Conservation (phyloP, 139 green algal genomes). For the Trebouxia sp. region DNA sequence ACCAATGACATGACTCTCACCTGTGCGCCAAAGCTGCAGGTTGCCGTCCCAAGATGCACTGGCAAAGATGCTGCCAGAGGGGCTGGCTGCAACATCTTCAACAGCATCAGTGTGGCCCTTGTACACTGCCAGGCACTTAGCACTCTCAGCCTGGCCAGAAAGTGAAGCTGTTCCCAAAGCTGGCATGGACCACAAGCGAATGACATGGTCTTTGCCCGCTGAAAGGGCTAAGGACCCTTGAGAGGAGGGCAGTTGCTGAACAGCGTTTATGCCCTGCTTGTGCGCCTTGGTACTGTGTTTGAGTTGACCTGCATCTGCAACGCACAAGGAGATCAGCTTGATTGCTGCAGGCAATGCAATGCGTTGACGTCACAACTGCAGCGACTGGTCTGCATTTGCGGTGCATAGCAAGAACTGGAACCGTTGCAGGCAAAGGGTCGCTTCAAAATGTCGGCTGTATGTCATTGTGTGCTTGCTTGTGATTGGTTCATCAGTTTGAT, state of each 20-base stretch:
- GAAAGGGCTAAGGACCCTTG: constrained; percentile 51
- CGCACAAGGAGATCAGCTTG: too few relatives aligned
- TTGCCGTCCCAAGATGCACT: constrained; percentile 72
- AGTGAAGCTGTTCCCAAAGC: neutral
- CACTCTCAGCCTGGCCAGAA: neutral
- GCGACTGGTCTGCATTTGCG: too few relatives aligned
- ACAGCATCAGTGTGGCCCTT: constrained; percentile 67
- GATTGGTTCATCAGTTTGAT: too few relatives aligned
- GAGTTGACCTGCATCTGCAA: constrained; percentile 30
- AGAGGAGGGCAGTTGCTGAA: constrained; percentile 29
- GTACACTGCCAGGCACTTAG: constrained; percentile 44
- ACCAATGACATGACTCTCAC: constrained; percentile 27
- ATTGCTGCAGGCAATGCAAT: too few relatives aligned
- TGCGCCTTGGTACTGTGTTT: constrained; percentile 42
- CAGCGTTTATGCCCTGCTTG: constrained; percentile 41
- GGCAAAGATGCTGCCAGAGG: constrained; percentile 45
- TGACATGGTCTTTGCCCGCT: constrained; percentile 58
- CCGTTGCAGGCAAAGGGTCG: too few relatives aligned
- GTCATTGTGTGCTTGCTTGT: too few relatives aligned
- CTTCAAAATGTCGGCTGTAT: too few relatives aligned
- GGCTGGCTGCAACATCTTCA: constrained; percentile 56
- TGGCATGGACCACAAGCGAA: constrained; percentile 55
- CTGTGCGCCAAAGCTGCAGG: constrained; percentile 74
- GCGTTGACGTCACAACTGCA: too few relatives aligned
- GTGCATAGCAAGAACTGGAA: too few relatives aligned